These are phyloP conservation scores for Lolium rigidum DNA, from an alignment of 176 grass and related monocot genomes.

Conservation along the genomic window DNA sequence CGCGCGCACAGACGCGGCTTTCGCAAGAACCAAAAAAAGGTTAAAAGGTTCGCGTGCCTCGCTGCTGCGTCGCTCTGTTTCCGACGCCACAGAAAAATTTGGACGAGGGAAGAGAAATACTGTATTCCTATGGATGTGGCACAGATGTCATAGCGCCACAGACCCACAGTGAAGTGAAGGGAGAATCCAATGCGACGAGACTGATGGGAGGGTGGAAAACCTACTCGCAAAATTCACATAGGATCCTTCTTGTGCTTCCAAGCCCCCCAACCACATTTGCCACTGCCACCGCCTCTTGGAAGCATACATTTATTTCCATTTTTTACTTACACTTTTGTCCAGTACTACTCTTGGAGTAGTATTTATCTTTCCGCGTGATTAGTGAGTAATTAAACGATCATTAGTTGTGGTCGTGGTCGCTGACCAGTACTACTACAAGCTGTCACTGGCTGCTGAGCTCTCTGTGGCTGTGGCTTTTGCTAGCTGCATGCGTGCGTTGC, in stretches of 20 bases:
- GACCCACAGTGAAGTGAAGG: neutral
- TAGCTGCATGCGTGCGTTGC: conserved; percentile 39
- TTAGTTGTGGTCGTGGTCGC: too few relatives aligned
- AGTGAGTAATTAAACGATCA: too few relatives aligned
- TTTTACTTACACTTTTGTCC: neutral
- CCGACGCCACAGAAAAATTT: conserved; percentile 20
- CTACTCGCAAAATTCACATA: conserved; percentile 7
- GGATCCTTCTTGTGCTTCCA: conserved; percentile 46
- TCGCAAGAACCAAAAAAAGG: conserved; percentile 36
- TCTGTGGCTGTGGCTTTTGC: conserved; percentile 17
- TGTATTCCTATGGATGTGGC: conserved; percentile 5
- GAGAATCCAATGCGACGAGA: conserved; percentile 50
- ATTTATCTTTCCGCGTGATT: too few relatives aligned
- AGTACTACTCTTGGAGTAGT: neutral
- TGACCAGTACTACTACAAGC: too few relatives aligned
- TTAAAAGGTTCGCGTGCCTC: conserved; percentile 25
- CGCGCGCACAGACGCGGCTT: conserved; percentile 29
- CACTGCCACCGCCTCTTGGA: neutral
- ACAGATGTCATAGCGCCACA: conserved; percentile 2
- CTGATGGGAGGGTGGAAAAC: neutral
- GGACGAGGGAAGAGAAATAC: neutral
- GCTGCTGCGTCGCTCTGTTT: conserved; percentile 17
- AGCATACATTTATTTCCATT: neutral
- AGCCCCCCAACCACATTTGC: too few relatives aligned
- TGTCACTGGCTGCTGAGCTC: too few relatives aligned